Percentiles rank a stretch among this genome's conserved stretches.
Conservation (phyloP, 2,329 filamentous ascomycete species). For the Lachnellula cervina region DNA sequence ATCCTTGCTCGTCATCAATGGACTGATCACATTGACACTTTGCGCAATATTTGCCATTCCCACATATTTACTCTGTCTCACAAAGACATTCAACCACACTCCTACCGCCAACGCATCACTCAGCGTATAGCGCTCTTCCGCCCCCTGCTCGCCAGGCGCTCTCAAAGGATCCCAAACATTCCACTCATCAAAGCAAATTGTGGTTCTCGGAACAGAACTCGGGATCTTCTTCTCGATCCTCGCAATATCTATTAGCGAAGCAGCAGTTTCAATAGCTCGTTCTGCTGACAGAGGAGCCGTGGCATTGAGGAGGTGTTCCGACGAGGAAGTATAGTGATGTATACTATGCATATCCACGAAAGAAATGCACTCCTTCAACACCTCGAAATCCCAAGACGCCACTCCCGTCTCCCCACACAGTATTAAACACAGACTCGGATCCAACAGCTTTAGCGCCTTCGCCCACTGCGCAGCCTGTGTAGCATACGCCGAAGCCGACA, state of each 20-base stretch:
- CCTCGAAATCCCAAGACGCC: slow-evolving; percentile 58
- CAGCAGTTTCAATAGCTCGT: slow-evolving; percentile 59
- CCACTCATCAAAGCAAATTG: slow-evolving; percentile 67
- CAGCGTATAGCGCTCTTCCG: slow-evolving; percentile 59
- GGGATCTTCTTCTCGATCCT: slow-evolving; percentile 49
- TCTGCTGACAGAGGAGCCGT: slow-evolving; percentile 56
- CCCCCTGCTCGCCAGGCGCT: slow-evolving; percentile 57
- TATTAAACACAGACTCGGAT: slow-evolving; percentile 56
- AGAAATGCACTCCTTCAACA: slow-evolving; percentile 54
- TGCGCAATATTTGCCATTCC: slow-evolving; percentile 66
- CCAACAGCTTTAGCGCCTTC: slow-evolving; percentile 52
- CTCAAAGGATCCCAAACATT: slow-evolving; percentile 63
- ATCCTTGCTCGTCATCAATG: slow-evolving; percentile 56
- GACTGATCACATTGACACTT: slow-evolving; percentile 63
- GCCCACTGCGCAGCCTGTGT: slow-evolving; percentile 54
- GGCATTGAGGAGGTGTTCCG: slow-evolving; percentile 43
- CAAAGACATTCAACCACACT: slow-evolving; percentile 60
- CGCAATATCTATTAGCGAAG: slow-evolving; percentile 57
- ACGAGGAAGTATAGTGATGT: slow-evolving; percentile 55
- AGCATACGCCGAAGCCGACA: slow-evolving; percentile 52
- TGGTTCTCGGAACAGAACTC: slow-evolving; percentile 38
- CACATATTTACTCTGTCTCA: slow-evolving; percentile 56
- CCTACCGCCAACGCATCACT: slow-evolving; percentile 60
- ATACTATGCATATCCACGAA: slow-evolving; percentile 65
- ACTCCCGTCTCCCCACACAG: slow-evolving; percentile 60